A percentile compares a stretch with the other conserved stretches of the same genome.
phyloP scores from a whole-genome alignment of 2,329 filamentous ascomycete genomes.

The Macrophomina tecta region DNA sequence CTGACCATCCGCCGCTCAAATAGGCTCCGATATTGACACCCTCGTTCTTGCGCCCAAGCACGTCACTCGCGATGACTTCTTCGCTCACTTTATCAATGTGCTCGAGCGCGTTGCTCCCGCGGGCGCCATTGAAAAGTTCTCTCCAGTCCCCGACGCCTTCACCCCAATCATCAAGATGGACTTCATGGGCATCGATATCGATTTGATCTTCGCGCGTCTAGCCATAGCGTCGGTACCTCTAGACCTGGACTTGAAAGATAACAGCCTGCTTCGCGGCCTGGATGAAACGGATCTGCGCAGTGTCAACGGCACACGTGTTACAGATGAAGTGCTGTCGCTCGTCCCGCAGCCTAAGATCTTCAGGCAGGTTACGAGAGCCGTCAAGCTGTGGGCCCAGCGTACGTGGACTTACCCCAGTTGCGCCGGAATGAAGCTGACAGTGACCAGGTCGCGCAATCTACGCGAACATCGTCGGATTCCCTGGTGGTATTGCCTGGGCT shows the following conservation, averaged over 20 bases:
- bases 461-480: slow-evolving; percentile 94
- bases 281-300: slow-evolving; percentile 87
- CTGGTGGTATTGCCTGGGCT: slow-evolving; percentile 96
- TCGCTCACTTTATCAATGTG: slow-evolving; percentile 81
- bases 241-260: slow-evolving; percentile 79
- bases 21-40: slow-evolving; percentile 96
- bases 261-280: slow-evolving; percentile 81
- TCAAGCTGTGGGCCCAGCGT: slow-evolving; percentile 95
- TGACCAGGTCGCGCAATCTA: slow-evolving; percentile 70
- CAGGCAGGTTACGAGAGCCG: slow-evolving; percentile 82
- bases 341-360: slow-evolving; percentile 92
- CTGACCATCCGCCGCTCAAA: slow-evolving; percentile 7
- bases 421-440: slow-evolving; percentile 28
- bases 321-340: slow-evolving; percentile 85
- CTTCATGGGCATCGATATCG: slow-evolving; percentile 88
- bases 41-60: slow-evolving; percentile 91
- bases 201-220: slow-evolving; percentile 72
- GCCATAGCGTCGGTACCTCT: slow-evolving; percentile 52
- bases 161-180: slow-evolving; percentile 98
- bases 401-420: slow-evolving; percentile 33
- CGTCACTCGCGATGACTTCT: slow-evolving; percentile 88
- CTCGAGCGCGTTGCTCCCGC: slow-evolving; percentile 76
- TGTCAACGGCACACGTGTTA: slow-evolving; percentile 92
- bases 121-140: slow-evolving; percentile 83
- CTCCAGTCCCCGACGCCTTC: slow-evolving; percentile 85